phyloP scores from a whole-genome alignment of 2,329 filamentous ascomycete genomes.

The Penicillium freii region DNA sequence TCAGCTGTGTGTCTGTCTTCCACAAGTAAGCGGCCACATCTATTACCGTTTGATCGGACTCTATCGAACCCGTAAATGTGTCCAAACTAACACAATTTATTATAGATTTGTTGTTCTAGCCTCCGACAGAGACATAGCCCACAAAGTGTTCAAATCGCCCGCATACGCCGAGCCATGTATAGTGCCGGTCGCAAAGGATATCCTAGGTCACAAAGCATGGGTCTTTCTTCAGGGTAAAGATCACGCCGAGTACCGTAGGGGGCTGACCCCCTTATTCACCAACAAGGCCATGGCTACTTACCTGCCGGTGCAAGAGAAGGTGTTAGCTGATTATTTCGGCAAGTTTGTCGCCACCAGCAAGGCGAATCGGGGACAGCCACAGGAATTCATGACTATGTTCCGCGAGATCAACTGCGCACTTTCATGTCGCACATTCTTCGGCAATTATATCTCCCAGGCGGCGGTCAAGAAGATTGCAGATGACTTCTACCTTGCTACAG shows the following conservation, averaged over 20 bases:
- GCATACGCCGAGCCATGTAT: slow-evolving; percentile 83
- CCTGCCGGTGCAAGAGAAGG: slow-evolving; percentile 82
- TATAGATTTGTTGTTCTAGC: slow-evolving; percentile 85
- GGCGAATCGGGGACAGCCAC: slow-evolving; percentile 63
- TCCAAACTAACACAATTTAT: slow-evolving; percentile 2
- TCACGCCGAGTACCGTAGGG: slow-evolving; percentile 88
- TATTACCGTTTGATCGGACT: not conserved
- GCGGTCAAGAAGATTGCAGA: slow-evolving; percentile 85
- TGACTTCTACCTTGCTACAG: slow-evolving; percentile 89
- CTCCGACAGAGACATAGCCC: slow-evolving; percentile 82
- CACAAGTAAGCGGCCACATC: slow-evolving; percentile 68
- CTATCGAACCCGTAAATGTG: not conserved
- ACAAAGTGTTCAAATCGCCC: slow-evolving; percentile 89
- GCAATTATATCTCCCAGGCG: slow-evolving; percentile 82
- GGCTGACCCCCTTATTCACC: slow-evolving; percentile 83
- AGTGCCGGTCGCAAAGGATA: slow-evolving; percentile 81
- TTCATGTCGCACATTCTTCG: slow-evolving; percentile 84
- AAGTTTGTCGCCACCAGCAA: slow-evolving; percentile 70
- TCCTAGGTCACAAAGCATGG: slow-evolving; percentile 82
- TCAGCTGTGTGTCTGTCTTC: slow-evolving; percentile 92
- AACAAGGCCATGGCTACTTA: slow-evolving; percentile 78
- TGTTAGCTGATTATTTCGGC: slow-evolving; percentile 76
- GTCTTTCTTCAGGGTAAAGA: slow-evolving; percentile 87
- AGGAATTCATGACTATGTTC: slow-evolving; percentile 80
- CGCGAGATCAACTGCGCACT: slow-evolving; percentile 86